Percentiles rank a stretch among this genome's conserved stretches.
Conservation (phyloP, 129 eudicot species). For the Centrapalus pauciflorus region DNA sequence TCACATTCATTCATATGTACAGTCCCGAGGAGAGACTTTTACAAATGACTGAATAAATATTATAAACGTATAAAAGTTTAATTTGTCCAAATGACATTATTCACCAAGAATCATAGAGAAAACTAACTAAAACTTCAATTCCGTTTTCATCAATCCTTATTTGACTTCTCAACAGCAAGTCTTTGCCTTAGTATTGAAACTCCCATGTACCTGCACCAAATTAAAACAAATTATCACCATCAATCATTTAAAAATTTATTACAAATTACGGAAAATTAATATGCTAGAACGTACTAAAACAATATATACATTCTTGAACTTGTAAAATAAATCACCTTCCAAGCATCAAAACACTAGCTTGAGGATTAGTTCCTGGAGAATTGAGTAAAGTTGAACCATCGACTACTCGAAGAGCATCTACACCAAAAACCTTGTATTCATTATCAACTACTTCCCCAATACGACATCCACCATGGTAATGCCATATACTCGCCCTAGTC, state of each 20-base stretch:
- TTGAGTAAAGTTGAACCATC: conserved; percentile 72
- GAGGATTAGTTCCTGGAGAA: conserved; percentile 90
- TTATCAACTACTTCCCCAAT: conserved; percentile 62
- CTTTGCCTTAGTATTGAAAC: conserved; percentile 48
- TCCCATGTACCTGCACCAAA: conserved; percentile 49
- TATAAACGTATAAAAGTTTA: too few species aligned
- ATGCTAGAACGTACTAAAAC: too few species aligned
- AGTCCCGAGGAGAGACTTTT: too few species aligned
- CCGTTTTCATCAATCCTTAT: background rate
- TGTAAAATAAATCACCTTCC: conserved; percentile 58
- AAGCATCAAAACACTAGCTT: conserved; percentile 89
- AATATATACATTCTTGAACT: too few species aligned
- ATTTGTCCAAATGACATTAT: too few species aligned
- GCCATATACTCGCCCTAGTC: conserved; percentile 69
- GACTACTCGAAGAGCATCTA: conserved; percentile 54
- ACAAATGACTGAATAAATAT: too few species aligned
- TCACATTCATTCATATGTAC: too few species aligned
- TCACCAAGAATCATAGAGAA: too few species aligned
- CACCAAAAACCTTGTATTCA: conserved; percentile 65
- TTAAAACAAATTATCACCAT: background rate
- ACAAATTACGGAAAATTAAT: too few species aligned
- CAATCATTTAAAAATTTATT: background rate
- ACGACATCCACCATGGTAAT: conserved; percentile 81
- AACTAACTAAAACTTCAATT: too few species aligned
- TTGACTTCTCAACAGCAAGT: conserved; percentile 1